A percentile compares a stretch with the other conserved stretches of the same genome.
Conservation (phyloP, 345 rosid genomes). For the Lepidium aucheri region DNA sequence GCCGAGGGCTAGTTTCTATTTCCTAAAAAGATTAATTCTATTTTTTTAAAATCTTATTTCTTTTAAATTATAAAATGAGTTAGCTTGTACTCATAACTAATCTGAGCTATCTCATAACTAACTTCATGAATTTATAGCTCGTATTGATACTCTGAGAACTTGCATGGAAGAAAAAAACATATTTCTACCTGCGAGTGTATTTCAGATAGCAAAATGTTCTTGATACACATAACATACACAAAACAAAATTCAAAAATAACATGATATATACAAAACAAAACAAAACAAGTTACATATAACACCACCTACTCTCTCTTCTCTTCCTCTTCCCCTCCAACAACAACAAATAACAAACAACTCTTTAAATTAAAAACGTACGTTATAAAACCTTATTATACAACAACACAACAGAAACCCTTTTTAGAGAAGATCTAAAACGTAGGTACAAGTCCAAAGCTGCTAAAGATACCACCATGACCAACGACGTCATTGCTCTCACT, state of each 20-base stretch:
- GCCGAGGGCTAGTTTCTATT: too few relatives aligned
- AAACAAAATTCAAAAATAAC: constrained; percentile 14
- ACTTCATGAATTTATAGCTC: too few relatives aligned
- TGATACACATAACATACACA: background rate
- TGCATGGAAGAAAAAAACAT: background rate
- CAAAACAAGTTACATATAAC: constrained; percentile 16
- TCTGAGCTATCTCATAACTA: too few relatives aligned
- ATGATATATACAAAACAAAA: constrained; percentile 19
- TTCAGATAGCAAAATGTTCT: background rate
- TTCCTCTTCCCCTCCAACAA: background rate
- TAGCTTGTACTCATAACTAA: too few relatives aligned
- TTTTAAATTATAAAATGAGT: too few relatives aligned
- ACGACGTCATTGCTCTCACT: constrained; percentile 25
- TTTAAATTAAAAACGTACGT: background rate
- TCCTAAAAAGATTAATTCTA: too few relatives aligned
- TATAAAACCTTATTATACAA: constrained; percentile 11
- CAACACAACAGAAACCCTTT: background rate
- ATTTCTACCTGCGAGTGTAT: background rate
- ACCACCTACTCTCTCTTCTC: constrained; percentile 22
- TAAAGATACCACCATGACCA: constrained; percentile 36
- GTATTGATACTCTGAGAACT: too few relatives aligned
- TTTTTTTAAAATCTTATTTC: too few relatives aligned
- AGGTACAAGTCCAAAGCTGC: constrained; percentile 74
- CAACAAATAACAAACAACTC: background rate
- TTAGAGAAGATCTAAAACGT: constrained; percentile 37